phyloP scores from a whole-genome alignment of 345 rosid genomes.

The Dipteronia sinensis region DNA sequence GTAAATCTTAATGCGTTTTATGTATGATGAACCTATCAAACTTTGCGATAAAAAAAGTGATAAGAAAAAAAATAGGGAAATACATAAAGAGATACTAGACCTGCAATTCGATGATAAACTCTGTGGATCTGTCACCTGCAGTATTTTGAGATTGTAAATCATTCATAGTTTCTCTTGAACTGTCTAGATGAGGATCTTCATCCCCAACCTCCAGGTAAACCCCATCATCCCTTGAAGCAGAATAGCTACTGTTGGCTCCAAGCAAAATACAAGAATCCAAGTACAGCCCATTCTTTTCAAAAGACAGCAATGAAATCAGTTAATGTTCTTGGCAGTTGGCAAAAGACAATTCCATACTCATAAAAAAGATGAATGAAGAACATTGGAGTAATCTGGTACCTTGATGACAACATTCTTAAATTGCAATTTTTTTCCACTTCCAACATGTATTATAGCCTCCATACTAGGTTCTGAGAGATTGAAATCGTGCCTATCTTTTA shows the following conservation, averaged over 20 bases:
- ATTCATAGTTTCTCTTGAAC: conserved; percentile 39
- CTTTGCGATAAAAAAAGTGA: not conserved
- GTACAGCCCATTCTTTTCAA: conserved; percentile 72
- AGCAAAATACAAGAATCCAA: conserved; percentile 88
- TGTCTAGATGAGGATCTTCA: conserved; percentile 37
- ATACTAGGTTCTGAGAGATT: conserved; percentile 62
- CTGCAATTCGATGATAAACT: conserved; percentile 83
- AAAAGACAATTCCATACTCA: not conserved
- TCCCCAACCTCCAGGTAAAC: conserved; percentile 61
- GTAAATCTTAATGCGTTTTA: not conserved
- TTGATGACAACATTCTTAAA: conserved; percentile 81
- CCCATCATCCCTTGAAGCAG: conserved; percentile 63
- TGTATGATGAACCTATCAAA: not conserved
- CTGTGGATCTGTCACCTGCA: conserved; percentile 49
- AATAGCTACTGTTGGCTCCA: conserved; percentile 81
- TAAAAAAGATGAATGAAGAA: not conserved
- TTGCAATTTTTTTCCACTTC: conserved; percentile 72
- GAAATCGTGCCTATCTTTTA: conserved; percentile 70
- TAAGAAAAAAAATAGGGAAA: not conserved
- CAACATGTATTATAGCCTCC: conserved; percentile 79
- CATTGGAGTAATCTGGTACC: conserved; percentile 40
- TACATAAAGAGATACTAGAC: conserved; percentile 35
- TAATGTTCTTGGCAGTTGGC: conserved; percentile 4
- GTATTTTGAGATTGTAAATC: conserved; percentile 43
- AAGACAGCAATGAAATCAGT: conserved; percentile 14